Conservation (phyloP, 805 yeast species). For the Ogataea parapolymorpha region DNA sequence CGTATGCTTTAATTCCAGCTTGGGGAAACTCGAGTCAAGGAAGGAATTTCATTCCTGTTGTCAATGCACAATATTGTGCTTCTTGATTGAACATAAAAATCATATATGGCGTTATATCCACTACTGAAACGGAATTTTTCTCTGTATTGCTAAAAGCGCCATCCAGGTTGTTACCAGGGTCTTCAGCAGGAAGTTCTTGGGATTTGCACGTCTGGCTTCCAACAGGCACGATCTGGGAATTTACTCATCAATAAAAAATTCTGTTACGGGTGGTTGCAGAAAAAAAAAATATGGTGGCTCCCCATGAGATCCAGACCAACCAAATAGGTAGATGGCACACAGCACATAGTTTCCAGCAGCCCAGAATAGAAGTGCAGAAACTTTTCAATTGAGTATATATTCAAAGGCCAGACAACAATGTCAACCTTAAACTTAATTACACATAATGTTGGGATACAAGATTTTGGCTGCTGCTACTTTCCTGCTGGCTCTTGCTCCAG, state of each 20-base stretch:
- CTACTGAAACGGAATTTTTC: no score
- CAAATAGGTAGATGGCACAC: neutral
- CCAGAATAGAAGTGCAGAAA: constrained; percentile 7
- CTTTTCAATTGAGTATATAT: neutral
- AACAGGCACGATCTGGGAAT: neutral
- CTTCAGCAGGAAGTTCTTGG: no score
- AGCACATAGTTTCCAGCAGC: neutral
- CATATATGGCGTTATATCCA: no score
- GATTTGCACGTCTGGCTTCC: neutral
- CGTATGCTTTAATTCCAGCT: no score
- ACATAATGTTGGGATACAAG: constrained; percentile 8
- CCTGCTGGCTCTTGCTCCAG: constrained; percentile 4
- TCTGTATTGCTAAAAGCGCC: no score
- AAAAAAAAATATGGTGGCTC: neutral
- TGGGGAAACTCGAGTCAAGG: neutral
- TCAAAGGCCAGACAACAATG: neutral
- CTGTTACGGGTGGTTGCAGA: constrained; percentile 2
- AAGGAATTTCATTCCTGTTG: no score
- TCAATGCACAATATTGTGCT: no score
- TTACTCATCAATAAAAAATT: neutral
- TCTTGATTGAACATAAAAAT: no score
- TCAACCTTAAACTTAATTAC: neutral
- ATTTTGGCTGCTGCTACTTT: constrained; percentile 7
- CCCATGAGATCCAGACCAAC: neutral
- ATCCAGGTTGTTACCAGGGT: no score